Evolutionary conservation across 2,329 filamentous ascomycete species (phyloP).

Genomic region (Aspergillus sojae): DNA sequence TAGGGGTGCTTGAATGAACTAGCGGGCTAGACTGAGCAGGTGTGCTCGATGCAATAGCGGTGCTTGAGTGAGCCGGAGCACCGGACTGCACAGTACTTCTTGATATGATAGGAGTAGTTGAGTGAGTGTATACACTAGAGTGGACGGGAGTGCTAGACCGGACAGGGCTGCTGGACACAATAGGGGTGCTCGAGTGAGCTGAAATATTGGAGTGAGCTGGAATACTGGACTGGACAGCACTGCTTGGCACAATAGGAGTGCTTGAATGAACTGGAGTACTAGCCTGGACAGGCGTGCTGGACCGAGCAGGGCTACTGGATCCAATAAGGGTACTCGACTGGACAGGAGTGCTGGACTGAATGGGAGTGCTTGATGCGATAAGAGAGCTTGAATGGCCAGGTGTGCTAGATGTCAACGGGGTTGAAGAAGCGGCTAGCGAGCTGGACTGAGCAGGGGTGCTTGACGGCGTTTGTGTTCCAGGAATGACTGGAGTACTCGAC

Average conservation of each 20-base stretch:
- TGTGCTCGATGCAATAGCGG: not conserved
- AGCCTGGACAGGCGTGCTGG: conserved; percentile 12
- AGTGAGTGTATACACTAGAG: conserved; percentile 6
- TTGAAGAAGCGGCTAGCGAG: conserved; percentile 1
- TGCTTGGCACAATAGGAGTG: conserved; percentile 5
- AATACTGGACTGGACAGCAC: conserved; percentile 8
- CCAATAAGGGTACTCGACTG: conserved; percentile 10
- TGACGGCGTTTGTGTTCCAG: conserved; percentile 6
- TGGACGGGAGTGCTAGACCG: conserved; percentile 8
- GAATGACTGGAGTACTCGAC: conserved; percentile 4
- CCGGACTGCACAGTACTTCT: conserved; percentile 5
- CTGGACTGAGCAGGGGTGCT: conserved; percentile 8
- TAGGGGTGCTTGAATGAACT: conserved; percentile 7
- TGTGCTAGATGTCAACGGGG: conserved; percentile 8
- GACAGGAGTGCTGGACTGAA: conserved; percentile 2
- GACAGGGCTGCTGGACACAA: not conserved
- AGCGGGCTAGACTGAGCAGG: no score
- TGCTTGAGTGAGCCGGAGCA: conserved; percentile 3
- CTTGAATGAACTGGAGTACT: conserved; percentile 1
- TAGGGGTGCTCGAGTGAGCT: conserved; percentile 14
- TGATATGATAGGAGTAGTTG: not conserved
- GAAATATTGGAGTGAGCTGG: conserved; percentile 11
- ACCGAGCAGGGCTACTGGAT: conserved; percentile 12
- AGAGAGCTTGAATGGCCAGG: conserved; percentile 16
- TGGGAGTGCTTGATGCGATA: not conserved